Percentiles rank a stretch among this genome's conserved stretches.
Evolutionary conservation across 345 rosid genomes (phyloP).

Genomic region (Heritiera littoralis): DNA sequence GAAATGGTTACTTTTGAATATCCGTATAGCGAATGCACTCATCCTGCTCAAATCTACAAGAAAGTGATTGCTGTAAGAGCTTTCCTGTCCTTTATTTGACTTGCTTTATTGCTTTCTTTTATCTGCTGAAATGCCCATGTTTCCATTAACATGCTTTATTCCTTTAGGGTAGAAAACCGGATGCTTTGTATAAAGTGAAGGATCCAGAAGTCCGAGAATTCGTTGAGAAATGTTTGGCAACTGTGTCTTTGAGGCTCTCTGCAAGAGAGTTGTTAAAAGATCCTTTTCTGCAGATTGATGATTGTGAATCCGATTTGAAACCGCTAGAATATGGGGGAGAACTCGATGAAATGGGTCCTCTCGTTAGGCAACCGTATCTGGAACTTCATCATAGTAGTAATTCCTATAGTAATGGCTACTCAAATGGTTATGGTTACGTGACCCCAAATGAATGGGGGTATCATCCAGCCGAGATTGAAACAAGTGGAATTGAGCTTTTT

Average conservation of each 20-base stretch:
- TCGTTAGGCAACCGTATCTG: constrained; percentile 53
- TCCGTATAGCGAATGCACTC: constrained; percentile 91
- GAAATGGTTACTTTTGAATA: constrained; percentile 99
- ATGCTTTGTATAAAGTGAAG: constrained; percentile 74
- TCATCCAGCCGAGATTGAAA: constrained; percentile 52
- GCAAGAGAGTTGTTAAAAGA: constrained; percentile 83
- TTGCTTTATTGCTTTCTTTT: not conserved
- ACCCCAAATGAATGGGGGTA: constrained; percentile 54
- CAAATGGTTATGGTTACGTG: constrained; percentile 40
- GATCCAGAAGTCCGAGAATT: constrained; percentile 78
- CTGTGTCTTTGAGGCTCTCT: constrained; percentile 77
- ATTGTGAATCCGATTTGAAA: constrained; percentile 56
- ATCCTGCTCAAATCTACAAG: constrained; percentile 98
- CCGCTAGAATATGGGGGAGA: constrained; percentile 45
- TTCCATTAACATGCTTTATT: constrained; percentile 26
- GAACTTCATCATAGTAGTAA: constrained; percentile 39
- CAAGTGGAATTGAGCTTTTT: constrained; percentile 67
- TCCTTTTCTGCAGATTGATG: constrained; percentile 68
- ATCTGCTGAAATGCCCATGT: constrained; percentile 12
- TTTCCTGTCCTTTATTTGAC: not conserved
- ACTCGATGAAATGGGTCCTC: constrained; percentile 43
- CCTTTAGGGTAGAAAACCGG: constrained; percentile 87
- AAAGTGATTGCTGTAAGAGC: constrained; percentile 91
- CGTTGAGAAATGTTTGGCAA: constrained; percentile 89
- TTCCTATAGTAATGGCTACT: constrained; percentile 45